Evolutionary conservation across 2,329 filamentous ascomycete species (phyloP).

Genomic region (Fusarium scirpi): DNA sequence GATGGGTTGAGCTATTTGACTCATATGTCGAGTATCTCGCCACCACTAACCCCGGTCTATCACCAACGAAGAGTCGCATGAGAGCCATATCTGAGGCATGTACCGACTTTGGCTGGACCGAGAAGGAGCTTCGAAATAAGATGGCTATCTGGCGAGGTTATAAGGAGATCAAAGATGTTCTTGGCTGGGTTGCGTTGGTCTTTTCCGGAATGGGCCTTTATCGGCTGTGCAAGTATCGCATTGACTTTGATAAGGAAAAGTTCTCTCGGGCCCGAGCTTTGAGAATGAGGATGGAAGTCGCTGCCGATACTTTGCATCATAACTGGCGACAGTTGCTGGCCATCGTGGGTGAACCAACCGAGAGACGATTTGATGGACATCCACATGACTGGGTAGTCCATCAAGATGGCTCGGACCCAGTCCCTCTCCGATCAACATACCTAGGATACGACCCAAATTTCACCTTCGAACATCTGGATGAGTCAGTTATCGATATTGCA

Average conservation of each 20-base stretch:
- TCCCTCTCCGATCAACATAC: neutral
- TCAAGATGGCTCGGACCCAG: neutral
- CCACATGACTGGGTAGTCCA: slow-evolving; percentile 10
- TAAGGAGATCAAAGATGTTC: slow-evolving; percentile 4
- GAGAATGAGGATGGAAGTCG: neutral
- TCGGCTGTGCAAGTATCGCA: slow-evolving; percentile 2
- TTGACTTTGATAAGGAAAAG: neutral
- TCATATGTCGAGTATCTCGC: neutral
- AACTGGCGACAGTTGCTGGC: slow-evolving; percentile 3
- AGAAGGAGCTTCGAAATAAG: slow-evolving; percentile 4
- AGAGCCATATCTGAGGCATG: slow-evolving; percentile 5
- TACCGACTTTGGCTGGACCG: neutral
- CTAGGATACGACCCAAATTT: neutral
- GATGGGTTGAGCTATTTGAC: slow-evolving; percentile 7
- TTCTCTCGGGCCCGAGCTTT: neutral
- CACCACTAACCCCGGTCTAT: neutral
- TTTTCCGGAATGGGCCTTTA: slow-evolving; percentile 4
- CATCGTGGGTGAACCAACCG: neutral
- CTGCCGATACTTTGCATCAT: neutral
- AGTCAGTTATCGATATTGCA: neutral
- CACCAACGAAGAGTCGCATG: neutral
- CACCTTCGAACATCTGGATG: neutral
- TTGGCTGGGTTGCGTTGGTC: neutral
- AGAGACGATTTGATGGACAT: neutral
- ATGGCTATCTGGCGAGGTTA: slow-evolving; percentile 9